Percentiles rank a stretch among this genome's conserved stretches.
Conservation (phyloP, 78 protist genomes). For the Isochrysis galbana region DNA sequence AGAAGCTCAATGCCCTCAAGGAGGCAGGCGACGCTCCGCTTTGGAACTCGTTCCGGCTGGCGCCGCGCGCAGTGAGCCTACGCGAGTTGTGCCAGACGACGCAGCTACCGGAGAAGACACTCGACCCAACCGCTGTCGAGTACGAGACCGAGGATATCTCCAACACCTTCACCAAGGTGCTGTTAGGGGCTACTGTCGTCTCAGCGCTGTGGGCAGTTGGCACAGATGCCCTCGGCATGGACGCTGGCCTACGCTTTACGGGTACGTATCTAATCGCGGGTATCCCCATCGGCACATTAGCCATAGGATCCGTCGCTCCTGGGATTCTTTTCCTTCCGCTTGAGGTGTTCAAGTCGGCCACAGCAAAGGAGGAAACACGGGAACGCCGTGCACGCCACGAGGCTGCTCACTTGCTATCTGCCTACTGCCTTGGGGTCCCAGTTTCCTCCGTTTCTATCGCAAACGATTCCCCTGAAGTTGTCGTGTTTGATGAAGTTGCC, state of each 20-base stretch:
- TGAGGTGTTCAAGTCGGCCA: neutral
- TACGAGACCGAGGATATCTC: neutral
- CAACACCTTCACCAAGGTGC: neutral
- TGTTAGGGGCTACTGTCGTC: neutral
- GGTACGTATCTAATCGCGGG: neutral
- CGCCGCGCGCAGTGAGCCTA: neutral
- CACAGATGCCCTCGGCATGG: neutral
- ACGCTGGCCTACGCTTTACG: neutral
- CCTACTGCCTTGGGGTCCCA: neutral
- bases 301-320: neutral
- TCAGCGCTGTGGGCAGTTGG: neutral
- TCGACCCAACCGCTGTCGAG: neutral
- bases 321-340: neutral
- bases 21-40: neutral
- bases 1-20: neutral
- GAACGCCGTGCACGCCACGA: neutral
- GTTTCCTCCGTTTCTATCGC: too few relatives aligned
- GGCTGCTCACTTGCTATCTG: neutral
- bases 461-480: too few relatives aligned
- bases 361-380: neutral
- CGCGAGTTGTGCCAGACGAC: neutral
- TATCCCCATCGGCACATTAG: neutral
- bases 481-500: neutral
- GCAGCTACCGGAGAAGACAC: neutral
- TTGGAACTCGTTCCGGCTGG: neutral